A percentile compares a stretch with the other conserved stretches of the same genome.
These are phyloP conservation scores for Mycena sanguinolenta DNA, from an alignment of 768 basidiomycete genomes.

Conservation along the genomic window DNA sequence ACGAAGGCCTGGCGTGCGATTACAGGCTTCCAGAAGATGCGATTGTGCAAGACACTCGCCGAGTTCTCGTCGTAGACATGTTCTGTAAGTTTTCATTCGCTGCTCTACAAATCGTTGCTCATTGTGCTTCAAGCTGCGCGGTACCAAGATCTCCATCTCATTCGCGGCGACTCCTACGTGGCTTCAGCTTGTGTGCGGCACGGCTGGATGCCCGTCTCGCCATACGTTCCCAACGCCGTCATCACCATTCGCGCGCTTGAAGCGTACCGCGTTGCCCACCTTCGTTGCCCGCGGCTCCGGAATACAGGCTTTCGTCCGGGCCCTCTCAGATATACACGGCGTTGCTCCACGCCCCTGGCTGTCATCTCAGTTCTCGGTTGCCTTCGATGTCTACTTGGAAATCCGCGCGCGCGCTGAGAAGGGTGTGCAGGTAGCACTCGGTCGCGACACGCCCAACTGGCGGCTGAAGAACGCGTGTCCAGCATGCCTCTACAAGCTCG, in stretches of 20 bases:
- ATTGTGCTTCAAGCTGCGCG: not conserved
- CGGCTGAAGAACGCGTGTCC: too few species aligned
- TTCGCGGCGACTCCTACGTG: not conserved
- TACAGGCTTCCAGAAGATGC: not conserved
- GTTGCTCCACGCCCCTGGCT: too few species aligned
- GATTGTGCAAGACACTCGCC: not conserved
- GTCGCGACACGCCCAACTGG: too few species aligned
- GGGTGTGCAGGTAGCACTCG: too few species aligned
- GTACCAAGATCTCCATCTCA: not conserved
- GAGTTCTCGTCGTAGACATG: not conserved
- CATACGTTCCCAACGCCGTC: constrained; percentile 18
- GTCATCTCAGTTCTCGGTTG: too few species aligned
- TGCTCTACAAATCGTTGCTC: not conserved
- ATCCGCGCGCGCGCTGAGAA: too few species aligned
- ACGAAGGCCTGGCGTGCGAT: not conserved
- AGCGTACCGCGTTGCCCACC: constrained; percentile 12
- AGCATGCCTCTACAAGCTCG: too few species aligned
- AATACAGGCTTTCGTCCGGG: constrained; percentile 39
- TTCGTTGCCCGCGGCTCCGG: constrained; percentile 37
- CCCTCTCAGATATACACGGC: constrained; percentile 37
- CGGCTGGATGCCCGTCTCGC: constrained; percentile 29
- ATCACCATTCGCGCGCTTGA: constrained; percentile 28
- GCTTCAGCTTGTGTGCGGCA: constrained; percentile 27
- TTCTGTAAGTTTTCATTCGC: not conserved
- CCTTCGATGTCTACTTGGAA: too few species aligned